Evolutionary conservation across 73 alveolate species (phyloP).

Genomic region (Paramecium primaurelia): DNA sequence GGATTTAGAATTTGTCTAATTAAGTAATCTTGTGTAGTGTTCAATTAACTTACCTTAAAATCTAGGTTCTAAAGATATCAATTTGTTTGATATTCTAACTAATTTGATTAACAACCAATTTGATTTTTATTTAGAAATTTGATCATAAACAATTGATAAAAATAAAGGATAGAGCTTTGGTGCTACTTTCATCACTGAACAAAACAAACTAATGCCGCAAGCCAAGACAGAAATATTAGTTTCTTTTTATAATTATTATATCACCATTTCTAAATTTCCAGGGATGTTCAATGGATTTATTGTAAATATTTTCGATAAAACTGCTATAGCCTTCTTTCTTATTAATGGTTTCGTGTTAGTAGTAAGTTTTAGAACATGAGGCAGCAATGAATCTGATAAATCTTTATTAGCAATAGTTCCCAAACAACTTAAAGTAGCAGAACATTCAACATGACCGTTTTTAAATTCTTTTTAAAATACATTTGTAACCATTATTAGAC

Average conservation of each 20-base stretch:
- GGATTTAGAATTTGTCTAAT: constrained; percentile 6
- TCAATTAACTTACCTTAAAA: neutral
- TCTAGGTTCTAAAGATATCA: neutral
- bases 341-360: neutral
- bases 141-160: neutral
- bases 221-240: neutral
- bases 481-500: neutral
- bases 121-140: neutral
- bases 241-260: neutral
- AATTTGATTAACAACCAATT: constrained; percentile 23
- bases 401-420: constrained; percentile 45
- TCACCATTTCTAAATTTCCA: neutral
- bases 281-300: neutral
- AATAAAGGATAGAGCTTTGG: neutral
- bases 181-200: neutral
- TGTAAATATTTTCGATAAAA: neutral
- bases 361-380: neutral
- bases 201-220: neutral
- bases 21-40: neutral
- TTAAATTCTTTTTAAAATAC: neutral
- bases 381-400: neutral
- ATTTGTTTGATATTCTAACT: neutral
- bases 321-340: constrained; percentile 38
- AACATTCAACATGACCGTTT: neutral
- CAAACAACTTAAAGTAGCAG: constrained; percentile 17